A percentile compares a stretch with the other conserved stretches of the same genome.
Conservation (phyloP, 345 rosid genomes). For the Sisymbrium irio region DNA sequence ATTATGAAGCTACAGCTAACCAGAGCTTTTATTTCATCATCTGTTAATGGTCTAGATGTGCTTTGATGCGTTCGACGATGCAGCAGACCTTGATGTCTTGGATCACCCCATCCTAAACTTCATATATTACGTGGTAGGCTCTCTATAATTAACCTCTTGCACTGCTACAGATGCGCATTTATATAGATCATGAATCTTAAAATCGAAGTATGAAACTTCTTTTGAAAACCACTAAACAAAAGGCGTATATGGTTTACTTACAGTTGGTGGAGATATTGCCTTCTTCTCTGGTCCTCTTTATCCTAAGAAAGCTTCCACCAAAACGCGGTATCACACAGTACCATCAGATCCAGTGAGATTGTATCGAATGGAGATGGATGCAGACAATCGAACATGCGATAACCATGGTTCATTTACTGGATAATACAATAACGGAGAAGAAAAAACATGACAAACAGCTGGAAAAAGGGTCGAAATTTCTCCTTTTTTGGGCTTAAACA, state of each 20-base stretch:
- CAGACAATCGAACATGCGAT: too few relatives aligned
- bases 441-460: neutral
- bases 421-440: neutral
- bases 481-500: neutral
- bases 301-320: slow-evolving; percentile 78
- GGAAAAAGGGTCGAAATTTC: neutral
- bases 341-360: slow-evolving; percentile 52
- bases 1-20: slow-evolving; percentile 15
- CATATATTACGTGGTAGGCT: slow-evolving; percentile 57
- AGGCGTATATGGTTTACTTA: slow-evolving; percentile 2
- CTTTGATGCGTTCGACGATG: slow-evolving; percentile 47
- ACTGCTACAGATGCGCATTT: neutral
- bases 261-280: slow-evolving; percentile 83
- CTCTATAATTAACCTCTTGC: neutral
- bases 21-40: neutral
- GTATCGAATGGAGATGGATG: neutral
- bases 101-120: slow-evolving; percentile 73
- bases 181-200: neutral
- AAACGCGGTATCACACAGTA: slow-evolving; percentile 67
- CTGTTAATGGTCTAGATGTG: slow-evolving; percentile 33
- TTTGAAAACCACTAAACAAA: slow-evolving; percentile 1
- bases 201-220: neutral
- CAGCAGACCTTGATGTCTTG: slow-evolving; percentile 59
- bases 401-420: too few relatives aligned
- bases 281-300: slow-evolving; percentile 66